Base-by-base conservation (phyloP, 225 moss, liverwort and hornwort species). In the Asterella californica region DNA sequence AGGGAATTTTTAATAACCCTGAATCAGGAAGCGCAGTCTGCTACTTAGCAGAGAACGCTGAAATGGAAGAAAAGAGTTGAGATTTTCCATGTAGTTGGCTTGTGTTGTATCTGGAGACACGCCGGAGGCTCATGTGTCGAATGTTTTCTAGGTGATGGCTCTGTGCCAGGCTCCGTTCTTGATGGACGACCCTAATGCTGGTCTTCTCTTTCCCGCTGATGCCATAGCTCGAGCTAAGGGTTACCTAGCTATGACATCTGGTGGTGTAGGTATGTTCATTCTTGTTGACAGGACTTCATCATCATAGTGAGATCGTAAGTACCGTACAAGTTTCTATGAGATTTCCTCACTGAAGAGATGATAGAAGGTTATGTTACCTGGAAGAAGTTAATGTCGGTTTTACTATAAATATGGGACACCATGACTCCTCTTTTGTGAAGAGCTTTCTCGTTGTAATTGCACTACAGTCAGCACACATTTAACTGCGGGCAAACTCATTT, bases 131-230 rank as follows among this genome's bases (percentile, higher is more conserved):
- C 52, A 52, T 17, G 1, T 52, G 61, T 27, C n/a, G 66, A 45
- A 53, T 70, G 30, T 54, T 73, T 36, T 83, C 30, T 85, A 96
- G 96, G 96, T 96, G 65, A 85, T 96, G 92, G 96, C 96, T 53
- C 87, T 96, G 11, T 96, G 96, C 84, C 96, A 96, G 82, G 96
- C 96, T 9, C 96, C 96, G 14, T 96, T 96, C 75, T 84, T 96
- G 74, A 86, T 96, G 74, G 93, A 96, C 70, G 90, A 96, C 74
- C 90, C 92, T 19, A 92, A 89, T 24, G 93, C 90, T 74, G 75
- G 84, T 70, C 75, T 88, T 68, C 47, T 92, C 55, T 93, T 96
- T 60, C 89, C 93, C 45, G 83, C 91, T 7, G 96, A 96, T 83
- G 93, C 93, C 74, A 90, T 96, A 52, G 84, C 90, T 34, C 93